phyloP scores from a whole-genome alignment of 2,329 filamentous ascomycete species.

The Colletotrichum higginsianum region DNA sequence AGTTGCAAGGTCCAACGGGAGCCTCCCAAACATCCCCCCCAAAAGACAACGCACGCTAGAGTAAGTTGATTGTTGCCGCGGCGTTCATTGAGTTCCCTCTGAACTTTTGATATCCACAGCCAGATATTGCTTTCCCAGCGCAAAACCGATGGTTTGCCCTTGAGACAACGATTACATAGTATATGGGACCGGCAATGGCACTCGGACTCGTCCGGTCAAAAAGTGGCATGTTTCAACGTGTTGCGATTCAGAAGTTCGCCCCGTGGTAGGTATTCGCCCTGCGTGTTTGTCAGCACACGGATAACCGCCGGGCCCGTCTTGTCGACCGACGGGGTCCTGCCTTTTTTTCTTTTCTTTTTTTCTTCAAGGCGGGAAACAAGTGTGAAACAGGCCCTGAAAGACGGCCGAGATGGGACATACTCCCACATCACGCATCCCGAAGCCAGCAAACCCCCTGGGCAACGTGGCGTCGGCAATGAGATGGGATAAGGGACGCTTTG shows the following conservation, averaged over 20 bases:
- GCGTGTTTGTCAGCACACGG: background rate
- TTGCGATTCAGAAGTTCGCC: slow-evolving; percentile 24
- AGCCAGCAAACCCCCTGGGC: background rate
- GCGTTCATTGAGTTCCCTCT: background rate
- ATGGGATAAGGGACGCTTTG: slow-evolving; percentile 6
- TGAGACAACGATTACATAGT: slow-evolving; percentile 7
- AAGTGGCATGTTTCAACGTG: slow-evolving; percentile 23
- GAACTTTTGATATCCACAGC: background rate
- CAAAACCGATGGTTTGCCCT: slow-evolving; percentile 9
- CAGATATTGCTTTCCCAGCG: background rate
- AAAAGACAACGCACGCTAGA: slow-evolving; percentile 5
- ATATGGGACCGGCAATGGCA: slow-evolving; percentile 10
- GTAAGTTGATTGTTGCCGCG: no score
- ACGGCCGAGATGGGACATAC: slow-evolving; percentile 22
- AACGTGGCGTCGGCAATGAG: background rate
- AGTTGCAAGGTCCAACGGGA: no score
- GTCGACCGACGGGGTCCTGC: slow-evolving; percentile 30
- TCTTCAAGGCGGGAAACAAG: slow-evolving; percentile 28
- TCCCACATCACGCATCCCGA: background rate
- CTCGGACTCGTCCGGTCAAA: slow-evolving; percentile 23
- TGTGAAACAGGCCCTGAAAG: slow-evolving; percentile 35
- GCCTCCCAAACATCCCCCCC: background rate
- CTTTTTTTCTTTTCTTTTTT: background rate
- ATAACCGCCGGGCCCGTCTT: slow-evolving; percentile 16
- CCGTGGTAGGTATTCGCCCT: slow-evolving; percentile 5